Evolutionary conservation across 108 stramenopile genomes (phyloP).

Genomic region (Asterionellopsis glacialis): DNA sequence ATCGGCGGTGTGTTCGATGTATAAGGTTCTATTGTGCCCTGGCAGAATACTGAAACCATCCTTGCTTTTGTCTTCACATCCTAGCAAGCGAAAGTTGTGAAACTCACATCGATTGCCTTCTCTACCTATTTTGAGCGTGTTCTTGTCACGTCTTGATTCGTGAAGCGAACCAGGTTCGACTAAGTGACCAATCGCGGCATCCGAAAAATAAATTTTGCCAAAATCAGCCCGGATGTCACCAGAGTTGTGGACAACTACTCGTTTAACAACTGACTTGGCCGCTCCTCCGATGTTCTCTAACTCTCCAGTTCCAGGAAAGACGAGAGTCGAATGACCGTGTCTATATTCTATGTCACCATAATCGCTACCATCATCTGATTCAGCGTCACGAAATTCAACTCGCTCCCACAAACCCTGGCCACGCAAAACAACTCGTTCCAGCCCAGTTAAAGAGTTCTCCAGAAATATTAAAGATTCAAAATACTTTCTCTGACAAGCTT

Average conservation of each 20-base stretch:
- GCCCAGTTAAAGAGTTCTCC: conserved; percentile 79
- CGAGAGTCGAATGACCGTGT: conserved; percentile 53
- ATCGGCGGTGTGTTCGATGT: conserved; percentile 58
- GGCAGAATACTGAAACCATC: conserved; percentile 49
- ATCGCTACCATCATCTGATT: conserved; percentile 20
- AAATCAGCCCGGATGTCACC: conserved; percentile 51
- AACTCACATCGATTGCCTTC: too few species aligned
- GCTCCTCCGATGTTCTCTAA: conserved; percentile 7
- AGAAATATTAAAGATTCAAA: conserved; percentile 60
- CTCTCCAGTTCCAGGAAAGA: conserved; percentile 52
- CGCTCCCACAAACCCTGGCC: conserved; percentile 60
- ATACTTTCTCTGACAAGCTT: conserved; percentile 20
- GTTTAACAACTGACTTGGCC: conserved; percentile 38
- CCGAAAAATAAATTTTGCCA: conserved; percentile 32
- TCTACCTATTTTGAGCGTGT: too few species aligned
- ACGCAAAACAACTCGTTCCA: conserved; percentile 57
- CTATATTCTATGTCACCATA: conserved; percentile 70
- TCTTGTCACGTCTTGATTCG: too few species aligned
- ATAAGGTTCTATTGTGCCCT: conserved; percentile 56
- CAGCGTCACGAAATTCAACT: conserved; percentile 59
- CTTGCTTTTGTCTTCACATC: conserved; percentile 16
- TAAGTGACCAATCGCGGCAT: conserved; percentile 25
- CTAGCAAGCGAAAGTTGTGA: neutral
- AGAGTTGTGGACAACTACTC: conserved; percentile 57
- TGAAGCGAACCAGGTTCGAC: neutral